Percentiles rank a stretch among this genome's conserved stretches.
Conservation (phyloP, 169 alveolate species). For the Plasmodium cynomolgi region DNA sequence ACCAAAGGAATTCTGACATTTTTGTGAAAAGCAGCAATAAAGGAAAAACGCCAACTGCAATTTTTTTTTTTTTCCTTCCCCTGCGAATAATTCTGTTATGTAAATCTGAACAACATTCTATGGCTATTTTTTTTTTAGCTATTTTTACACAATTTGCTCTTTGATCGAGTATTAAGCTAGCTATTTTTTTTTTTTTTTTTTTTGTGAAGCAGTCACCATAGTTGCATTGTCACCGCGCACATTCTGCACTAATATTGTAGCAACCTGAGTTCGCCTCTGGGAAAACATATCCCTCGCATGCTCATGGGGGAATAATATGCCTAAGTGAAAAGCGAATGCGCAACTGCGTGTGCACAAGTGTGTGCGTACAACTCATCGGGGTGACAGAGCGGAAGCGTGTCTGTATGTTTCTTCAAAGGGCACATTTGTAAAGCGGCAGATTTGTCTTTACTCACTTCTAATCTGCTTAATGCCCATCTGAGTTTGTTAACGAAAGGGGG, state of each 20-base stretch:
- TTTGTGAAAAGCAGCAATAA: not conserved
- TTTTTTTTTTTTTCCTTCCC: not conserved
- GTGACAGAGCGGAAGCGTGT: not conserved
- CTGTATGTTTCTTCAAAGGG: not conserved
- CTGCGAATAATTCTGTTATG: not conserved
- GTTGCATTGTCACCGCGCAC: not conserved
- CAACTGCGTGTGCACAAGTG: not conserved
- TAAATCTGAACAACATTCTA: constrained; percentile 4
- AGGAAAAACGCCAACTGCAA: not conserved
- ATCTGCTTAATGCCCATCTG: not conserved
- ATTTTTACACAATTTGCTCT: not conserved
- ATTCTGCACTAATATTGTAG: not conserved
- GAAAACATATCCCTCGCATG: not conserved
- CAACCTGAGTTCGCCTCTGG: not conserved
- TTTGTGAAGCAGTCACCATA: not conserved
- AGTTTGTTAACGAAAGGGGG: not conserved
- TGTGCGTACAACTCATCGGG: not conserved
- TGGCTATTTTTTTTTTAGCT: not conserved
- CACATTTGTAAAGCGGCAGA: not conserved
- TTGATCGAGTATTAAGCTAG: not conserved
- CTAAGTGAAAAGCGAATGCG: not conserved
- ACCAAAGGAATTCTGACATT: not conserved
- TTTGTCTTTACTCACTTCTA: not conserved
- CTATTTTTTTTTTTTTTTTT: not conserved
- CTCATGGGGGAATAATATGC: not conserved